Conservation (phyloP, 2,329 filamentous ascomycete species). For the Coniochaeta hoffmannii region DNA sequence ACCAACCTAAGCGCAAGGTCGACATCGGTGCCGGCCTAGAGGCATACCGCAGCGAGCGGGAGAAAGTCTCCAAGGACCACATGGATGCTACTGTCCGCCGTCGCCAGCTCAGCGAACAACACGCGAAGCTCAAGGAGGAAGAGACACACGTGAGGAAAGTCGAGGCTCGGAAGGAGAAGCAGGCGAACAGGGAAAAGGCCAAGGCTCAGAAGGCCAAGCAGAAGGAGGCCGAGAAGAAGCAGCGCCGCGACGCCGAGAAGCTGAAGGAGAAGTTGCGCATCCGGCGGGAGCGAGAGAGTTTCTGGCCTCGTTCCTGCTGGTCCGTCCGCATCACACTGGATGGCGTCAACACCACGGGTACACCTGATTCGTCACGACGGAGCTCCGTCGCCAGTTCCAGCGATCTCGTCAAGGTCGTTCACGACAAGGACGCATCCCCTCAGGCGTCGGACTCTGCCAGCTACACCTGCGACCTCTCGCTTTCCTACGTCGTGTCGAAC, state of each 20-base stretch:
- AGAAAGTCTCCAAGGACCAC: conserved; percentile 32
- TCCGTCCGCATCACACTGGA: conserved; percentile 44
- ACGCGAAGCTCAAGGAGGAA: conserved; percentile 25
- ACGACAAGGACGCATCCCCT: conserved; percentile 39
- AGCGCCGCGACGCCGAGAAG: conserved; percentile 27
- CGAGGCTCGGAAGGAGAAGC: conserved; percentile 16
- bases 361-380: conserved; percentile 34
- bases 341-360: conserved; percentile 30
- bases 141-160: conserved; percentile 20
- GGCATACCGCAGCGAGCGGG: conserved; percentile 34
- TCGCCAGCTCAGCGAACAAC: conserved; percentile 24
- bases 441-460: conserved; percentile 16
- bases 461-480: conserved; percentile 35
- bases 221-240: conserved; percentile 22
- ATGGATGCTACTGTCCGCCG: conserved; percentile 22
- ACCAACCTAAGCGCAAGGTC: conserved; percentile 22
- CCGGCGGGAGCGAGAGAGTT: conserved; percentile 32
- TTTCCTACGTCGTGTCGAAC: conserved; percentile 52
- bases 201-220: conserved; percentile 28
- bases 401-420: conserved; percentile 42
- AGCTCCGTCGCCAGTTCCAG: conserved; percentile 43
- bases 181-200: conserved; percentile 18
- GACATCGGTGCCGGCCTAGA: conserved; percentile 29
- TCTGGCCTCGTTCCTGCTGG: conserved; percentile 45
- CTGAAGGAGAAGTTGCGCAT: conserved; percentile 35